A percentile compares a stretch with the other conserved stretches of the same genome.
Evolutionary conservation across 345 rosid species (phyloP).

Genomic region (Linum tenue): DNA sequence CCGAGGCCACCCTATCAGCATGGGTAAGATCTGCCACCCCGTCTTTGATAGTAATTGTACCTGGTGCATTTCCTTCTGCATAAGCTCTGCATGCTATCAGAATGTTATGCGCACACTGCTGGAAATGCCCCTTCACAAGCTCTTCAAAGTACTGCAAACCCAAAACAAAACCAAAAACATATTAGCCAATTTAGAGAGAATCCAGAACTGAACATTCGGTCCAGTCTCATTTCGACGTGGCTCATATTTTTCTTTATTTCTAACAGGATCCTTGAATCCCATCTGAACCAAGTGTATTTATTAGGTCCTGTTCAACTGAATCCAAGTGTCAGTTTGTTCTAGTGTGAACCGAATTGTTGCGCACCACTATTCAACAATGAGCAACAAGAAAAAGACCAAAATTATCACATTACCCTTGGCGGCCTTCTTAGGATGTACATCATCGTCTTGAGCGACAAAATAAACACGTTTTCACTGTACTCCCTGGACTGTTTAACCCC

Average conservation of each 20-base stretch:
- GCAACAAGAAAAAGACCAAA: no score
- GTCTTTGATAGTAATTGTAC: slow-evolving; percentile 18
- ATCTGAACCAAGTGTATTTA: no score
- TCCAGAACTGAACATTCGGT: no score
- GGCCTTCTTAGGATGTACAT: slow-evolving; percentile 42
- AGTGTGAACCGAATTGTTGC: no score
- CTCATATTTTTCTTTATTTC: no score
- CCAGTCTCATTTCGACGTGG: no score
- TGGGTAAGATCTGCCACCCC: slow-evolving; percentile 18
- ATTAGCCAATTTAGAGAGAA: background rate
- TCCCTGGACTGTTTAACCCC: slow-evolving; percentile 27
- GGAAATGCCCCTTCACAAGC: slow-evolving; percentile 35
- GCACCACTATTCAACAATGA: no score
- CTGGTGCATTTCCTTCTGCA: slow-evolving; percentile 32
- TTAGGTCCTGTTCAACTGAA: no score
- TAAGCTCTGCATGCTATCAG: slow-evolving; percentile 41
- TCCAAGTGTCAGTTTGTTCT: no score
- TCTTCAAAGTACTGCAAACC: slow-evolving; percentile 38
- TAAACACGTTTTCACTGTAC: slow-evolving; percentile 36
- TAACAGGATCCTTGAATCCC: no score
- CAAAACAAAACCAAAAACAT: slow-evolving; percentile 1
- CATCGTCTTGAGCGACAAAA: slow-evolving; percentile 52
- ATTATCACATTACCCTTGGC: slow-evolving; percentile 29
- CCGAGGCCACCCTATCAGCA: slow-evolving; percentile 14
- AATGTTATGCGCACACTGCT: slow-evolving; percentile 25